Percentiles rank a stretch among this genome's conserved stretches.
Conservation (phyloP, 2,329 filamentous ascomycete species). For the Nectriaceae sp. region DNA sequence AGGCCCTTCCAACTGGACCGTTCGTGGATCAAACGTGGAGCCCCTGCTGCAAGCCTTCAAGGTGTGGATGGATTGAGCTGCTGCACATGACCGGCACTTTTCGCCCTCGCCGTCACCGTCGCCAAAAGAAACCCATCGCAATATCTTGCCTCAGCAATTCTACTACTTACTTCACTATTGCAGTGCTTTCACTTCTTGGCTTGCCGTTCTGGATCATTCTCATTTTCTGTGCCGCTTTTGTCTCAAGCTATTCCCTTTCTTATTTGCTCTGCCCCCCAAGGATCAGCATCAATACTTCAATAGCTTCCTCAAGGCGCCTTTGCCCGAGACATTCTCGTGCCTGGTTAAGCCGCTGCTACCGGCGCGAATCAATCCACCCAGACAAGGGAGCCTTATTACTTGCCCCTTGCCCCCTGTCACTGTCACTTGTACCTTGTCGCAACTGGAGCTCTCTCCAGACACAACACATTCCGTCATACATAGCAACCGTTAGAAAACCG, state of each 20-base stretch:
- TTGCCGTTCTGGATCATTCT: too few relatives aligned
- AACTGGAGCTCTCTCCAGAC: not conserved
- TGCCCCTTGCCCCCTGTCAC: not conserved
- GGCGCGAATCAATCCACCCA: not conserved
- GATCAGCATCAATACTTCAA: not conserved
- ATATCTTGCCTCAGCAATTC: not conserved
- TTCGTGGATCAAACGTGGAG: not conserved
- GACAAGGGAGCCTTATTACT: not conserved
- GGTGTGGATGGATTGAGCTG: not conserved
- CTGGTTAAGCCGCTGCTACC: not conserved
- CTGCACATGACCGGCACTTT: not conserved
- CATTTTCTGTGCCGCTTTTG: too few relatives aligned
- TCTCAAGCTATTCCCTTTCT: not conserved
- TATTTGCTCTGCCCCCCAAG: not conserved
- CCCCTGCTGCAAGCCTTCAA: too few relatives aligned
- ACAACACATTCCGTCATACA: not conserved
- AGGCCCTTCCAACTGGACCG: too few relatives aligned
- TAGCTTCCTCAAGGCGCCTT: not conserved
- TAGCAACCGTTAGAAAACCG: not conserved
- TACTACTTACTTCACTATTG: not conserved
- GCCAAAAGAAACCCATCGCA: not conserved
- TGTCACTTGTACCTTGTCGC: too few relatives aligned
- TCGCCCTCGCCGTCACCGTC: not conserved
- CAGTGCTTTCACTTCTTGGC: too few relatives aligned
- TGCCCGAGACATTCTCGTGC: not conserved